Evolutionary conservation across 2,329 filamentous ascomycete genomes (phyloP), one percentile per base, ranked within the genome.

Genomic region (Botrytis sinoallii): DNA sequence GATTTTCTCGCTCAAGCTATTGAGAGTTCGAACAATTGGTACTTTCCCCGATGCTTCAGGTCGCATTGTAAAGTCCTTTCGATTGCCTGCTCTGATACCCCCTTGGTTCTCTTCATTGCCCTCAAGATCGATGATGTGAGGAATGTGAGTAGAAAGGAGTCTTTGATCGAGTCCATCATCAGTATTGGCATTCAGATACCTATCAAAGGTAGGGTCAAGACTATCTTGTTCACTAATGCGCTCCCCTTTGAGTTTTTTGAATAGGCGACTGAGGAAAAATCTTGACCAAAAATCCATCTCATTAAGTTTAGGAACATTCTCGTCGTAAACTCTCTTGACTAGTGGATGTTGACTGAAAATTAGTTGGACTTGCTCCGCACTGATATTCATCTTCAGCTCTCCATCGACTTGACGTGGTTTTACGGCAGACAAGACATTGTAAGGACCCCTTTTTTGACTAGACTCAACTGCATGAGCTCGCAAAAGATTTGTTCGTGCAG

Each of bases 41-140:
- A 96, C 91, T 80, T 96, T 95, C 64, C 91, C 89, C 65, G 88
- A 85, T 18, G 90, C 87, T 3, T 86, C 87, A 2, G 94, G 94
- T 48, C 93, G 89, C 94, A 98, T 98, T 77, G 97, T 96, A 52
- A 92, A 84, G 81, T 98, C 94, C 72, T 95, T 94, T 70, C 92
- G 88, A 81, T 99, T 98, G 68, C 96, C 96, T 75, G 87, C 84
- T 79, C 88, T 91, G 79, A 91, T 89, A 71, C 95, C 93, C 78
- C 94, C 97, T 82, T 97, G 91, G 79, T 99, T 95, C 82, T 96
- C 93, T 83, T 98, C 96, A 80, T 99, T 99, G 44, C 92, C 96
- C 80, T 95, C 93, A 40, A 99, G 83, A 81, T 99, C 93, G 78
- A 99, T 95, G 76, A 97, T 95, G 78, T 95, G 91, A 0, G 96